These are phyloP conservation scores for Musa beccarii DNA, from an alignment of 176 grass and related monocot species.

Conservation along the genomic window DNA sequence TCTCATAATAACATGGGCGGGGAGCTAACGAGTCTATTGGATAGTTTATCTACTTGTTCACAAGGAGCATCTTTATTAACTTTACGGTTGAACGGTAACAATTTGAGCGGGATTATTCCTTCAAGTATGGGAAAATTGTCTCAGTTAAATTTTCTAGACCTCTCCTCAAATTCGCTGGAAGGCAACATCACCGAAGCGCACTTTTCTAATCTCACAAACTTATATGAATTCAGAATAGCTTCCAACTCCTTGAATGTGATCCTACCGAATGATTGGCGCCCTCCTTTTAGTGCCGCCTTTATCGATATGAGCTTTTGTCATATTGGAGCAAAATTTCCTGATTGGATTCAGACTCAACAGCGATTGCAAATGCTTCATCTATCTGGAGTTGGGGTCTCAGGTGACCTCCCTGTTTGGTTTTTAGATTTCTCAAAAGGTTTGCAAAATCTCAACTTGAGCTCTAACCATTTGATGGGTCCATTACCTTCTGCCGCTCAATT, in stretches of 20 bases:
- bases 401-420: neutral
- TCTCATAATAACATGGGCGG: neutral
- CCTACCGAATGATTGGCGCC: slow-evolving; percentile 1
- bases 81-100: neutral
- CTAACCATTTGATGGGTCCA: neutral
- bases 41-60: neutral
- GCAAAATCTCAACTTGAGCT: neutral
- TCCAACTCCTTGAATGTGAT: slow-evolving; percentile 11
- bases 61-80: neutral
- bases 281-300: neutral
- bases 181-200: no score
- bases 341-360: slow-evolving; percentile 16
- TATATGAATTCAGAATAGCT: neutral
- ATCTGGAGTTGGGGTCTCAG: neutral
- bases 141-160: neutral
- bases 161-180: no score
- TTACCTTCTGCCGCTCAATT: neutral
- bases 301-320: slow-evolving; percentile 1
- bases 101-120: slow-evolving; percentile 17
- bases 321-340: neutral
- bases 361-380: neutral
- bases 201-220: neutral
- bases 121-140: neutral
- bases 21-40: neutral
- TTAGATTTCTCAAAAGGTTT: neutral